These are phyloP conservation scores for Coniella lustricola DNA, from an alignment of 2,329 filamentous ascomycete species.

Conservation along the genomic window DNA sequence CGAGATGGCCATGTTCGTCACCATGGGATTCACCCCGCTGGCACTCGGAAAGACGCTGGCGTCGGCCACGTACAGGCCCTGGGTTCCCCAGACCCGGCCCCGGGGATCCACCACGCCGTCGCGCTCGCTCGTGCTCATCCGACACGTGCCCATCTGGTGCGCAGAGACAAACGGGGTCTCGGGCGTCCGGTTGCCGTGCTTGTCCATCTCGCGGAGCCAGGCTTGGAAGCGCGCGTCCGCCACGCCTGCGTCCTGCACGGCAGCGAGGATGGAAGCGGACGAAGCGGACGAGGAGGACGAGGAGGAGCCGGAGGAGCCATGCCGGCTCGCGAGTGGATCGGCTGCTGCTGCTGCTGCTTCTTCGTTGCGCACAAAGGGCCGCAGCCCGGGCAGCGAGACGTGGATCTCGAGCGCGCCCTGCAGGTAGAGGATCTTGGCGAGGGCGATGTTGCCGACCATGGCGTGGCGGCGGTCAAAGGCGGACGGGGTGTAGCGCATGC, in stretches of 20 bases:
- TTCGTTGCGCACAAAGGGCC: constrained; percentile 44
- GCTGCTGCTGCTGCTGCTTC: no score
- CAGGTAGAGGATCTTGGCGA: constrained; percentile 69
- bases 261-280: background rate
- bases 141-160: constrained; percentile 68
- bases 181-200: constrained; percentile 41
- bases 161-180: constrained; percentile 50
- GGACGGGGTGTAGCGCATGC: constrained; percentile 64
- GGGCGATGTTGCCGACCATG: constrained; percentile 59
- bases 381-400: constrained; percentile 50
- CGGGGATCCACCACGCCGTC: constrained; percentile 47
- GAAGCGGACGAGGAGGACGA: background rate
- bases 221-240: constrained; percentile 50
- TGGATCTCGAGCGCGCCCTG: constrained; percentile 71
- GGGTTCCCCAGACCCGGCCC: constrained; percentile 54
- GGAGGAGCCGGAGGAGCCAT: background rate
- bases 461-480: constrained; percentile 62
- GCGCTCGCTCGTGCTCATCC: constrained; percentile 50
- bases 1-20: constrained; percentile 61
- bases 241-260: constrained; percentile 33
- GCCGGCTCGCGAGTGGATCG: background rate
- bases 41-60: constrained; percentile 65
- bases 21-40: constrained; percentile 71
- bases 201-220: constrained; percentile 48
- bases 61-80: constrained; percentile 60